A percentile compares a stretch with the other conserved stretches of the same genome.
Evolutionary conservation across 495 filamentous ascomycete genomes (phyloP).

Genomic region (Aspergillus funiculosus): DNA sequence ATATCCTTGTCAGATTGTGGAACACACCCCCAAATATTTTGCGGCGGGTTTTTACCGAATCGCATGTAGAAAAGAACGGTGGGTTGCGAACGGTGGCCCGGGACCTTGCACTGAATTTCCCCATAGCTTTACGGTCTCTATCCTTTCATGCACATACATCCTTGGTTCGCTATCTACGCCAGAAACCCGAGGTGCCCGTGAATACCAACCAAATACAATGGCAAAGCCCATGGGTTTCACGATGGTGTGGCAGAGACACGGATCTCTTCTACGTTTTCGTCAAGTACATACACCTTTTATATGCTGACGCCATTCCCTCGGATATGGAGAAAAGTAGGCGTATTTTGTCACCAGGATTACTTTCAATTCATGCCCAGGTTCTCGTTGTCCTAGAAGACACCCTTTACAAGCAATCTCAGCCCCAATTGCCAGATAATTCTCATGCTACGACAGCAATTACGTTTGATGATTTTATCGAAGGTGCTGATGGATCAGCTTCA

Average conservation of each 20-base stretch:
- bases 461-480: constrained; percentile 68
- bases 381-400: constrained; percentile 77
- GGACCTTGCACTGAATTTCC: constrained; percentile 66
- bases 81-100: constrained; percentile 37
- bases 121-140: constrained; percentile 60
- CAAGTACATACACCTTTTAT: constrained; percentile 82
- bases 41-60: constrained; percentile 63
- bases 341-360: constrained; percentile 67
- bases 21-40: constrained; percentile 58
- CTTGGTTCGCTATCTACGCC: constrained; percentile 60
- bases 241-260: constrained; percentile 86
- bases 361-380: constrained; percentile 81
- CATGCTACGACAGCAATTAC: constrained; percentile 57
- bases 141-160: constrained; percentile 63
- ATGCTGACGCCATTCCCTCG: constrained; percentile 70
- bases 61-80: constrained; percentile 44
- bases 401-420: constrained; percentile 60
- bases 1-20: constrained; percentile 83
- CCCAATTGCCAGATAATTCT: constrained; percentile 47
- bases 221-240: constrained; percentile 77
- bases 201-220: constrained; percentile 69
- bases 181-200: constrained; percentile 60
- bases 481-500: constrained; percentile 63
- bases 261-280: constrained; percentile 92
- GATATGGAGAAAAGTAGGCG: constrained; percentile 59